phyloP scores from a whole-genome alignment of 1,284 basidiomycete species.

The Gomphus bonarii region DNA sequence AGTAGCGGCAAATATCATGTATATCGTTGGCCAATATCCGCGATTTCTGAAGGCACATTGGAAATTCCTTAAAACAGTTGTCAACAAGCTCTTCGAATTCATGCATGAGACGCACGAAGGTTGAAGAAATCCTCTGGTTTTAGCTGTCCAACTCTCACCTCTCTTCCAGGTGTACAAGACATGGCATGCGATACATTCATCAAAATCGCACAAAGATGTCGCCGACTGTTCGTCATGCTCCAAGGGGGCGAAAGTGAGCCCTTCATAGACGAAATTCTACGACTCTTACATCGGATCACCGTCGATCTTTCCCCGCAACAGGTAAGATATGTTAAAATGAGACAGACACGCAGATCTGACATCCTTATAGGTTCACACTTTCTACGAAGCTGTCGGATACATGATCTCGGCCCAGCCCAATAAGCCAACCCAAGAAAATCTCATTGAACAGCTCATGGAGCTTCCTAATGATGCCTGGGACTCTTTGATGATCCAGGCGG shows the following conservation, averaged over 20 bases:
- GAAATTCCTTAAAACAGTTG: conserved; percentile 99
- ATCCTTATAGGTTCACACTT: conserved; percentile 71
- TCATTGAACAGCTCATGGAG: conserved; percentile 95
- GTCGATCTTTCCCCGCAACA: conserved; percentile 93
- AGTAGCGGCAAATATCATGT: conserved; percentile 99
- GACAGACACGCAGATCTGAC: neutral
- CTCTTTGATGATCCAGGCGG: conserved; percentile 92
- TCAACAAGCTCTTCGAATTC: conserved; percentile 99
- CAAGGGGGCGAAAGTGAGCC: conserved; percentile 97
- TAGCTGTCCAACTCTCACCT: conserved; percentile 5
- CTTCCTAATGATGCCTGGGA: conserved; percentile 99
- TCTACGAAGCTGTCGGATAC: conserved; percentile 97
- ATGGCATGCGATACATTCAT: conserved; percentile 99
- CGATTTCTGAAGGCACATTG: conserved; percentile 99
- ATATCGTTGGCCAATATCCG: conserved; percentile 99
- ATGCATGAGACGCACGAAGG: conserved; percentile 99
- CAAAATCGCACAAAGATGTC: conserved; percentile 99
- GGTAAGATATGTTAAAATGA: conserved; percentile 26
- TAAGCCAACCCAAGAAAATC: conserved; percentile 91
- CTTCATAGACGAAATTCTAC: conserved; percentile 96
- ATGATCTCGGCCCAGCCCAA: conserved; percentile 99
- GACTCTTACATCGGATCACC: conserved; percentile 88
- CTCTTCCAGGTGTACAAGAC: conserved; percentile 83
- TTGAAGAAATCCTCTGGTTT: conserved; percentile 20
- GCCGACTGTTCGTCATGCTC: conserved; percentile 97